Evolutionary conservation across 2,329 filamentous ascomycete species (phyloP).

Genomic region (Venturia pyrina): DNA sequence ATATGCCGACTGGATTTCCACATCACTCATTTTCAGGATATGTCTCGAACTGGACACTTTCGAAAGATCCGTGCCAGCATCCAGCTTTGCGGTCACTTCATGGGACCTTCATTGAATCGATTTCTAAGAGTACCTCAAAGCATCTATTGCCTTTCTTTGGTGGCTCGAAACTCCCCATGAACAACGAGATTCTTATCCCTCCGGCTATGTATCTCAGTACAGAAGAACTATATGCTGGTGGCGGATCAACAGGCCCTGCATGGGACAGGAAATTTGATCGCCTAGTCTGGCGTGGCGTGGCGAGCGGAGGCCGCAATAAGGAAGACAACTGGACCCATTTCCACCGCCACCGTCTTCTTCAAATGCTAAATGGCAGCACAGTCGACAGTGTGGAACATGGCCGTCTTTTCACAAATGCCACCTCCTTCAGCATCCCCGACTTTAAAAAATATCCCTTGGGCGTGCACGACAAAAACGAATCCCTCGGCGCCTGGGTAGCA

Average conservation of each 20-base stretch:
- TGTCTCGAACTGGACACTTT: conserved; percentile 36
- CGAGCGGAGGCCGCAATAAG: conserved; percentile 37
- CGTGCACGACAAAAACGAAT: conserved; percentile 17
- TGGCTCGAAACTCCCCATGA: conserved; percentile 39
- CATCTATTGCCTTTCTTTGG: conserved; percentile 41
- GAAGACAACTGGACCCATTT: conserved; percentile 58
- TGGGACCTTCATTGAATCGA: conserved; percentile 38
- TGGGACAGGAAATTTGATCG: conserved; percentile 34
- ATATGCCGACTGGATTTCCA: conserved; percentile 21
- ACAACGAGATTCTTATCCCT: conserved; percentile 43
- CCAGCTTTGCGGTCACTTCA: conserved; percentile 36
- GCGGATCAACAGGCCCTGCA: conserved; percentile 22
- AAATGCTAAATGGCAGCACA: conserved; percentile 59
- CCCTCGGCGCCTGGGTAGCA: conserved; percentile 30
- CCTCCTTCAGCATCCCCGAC: conserved; percentile 31
- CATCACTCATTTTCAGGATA: conserved; percentile 32
- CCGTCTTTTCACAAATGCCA: conserved; percentile 18
- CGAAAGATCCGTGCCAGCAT: conserved; percentile 36
- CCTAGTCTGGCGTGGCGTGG: conserved; percentile 38
- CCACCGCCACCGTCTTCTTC: conserved; percentile 64
- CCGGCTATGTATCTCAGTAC: conserved; percentile 40
- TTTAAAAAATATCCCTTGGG: conserved; percentile 29
- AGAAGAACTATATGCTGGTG: conserved; percentile 32
- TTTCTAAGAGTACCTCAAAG: conserved; percentile 32
- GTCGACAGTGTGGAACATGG: conserved; percentile 38